A percentile compares a stretch with the other conserved stretches of the same genome.
These are phyloP conservation scores for Plasmodium gonderi DNA, from an alignment of 169 alveolate genomes.

Conservation along the genomic window DNA sequence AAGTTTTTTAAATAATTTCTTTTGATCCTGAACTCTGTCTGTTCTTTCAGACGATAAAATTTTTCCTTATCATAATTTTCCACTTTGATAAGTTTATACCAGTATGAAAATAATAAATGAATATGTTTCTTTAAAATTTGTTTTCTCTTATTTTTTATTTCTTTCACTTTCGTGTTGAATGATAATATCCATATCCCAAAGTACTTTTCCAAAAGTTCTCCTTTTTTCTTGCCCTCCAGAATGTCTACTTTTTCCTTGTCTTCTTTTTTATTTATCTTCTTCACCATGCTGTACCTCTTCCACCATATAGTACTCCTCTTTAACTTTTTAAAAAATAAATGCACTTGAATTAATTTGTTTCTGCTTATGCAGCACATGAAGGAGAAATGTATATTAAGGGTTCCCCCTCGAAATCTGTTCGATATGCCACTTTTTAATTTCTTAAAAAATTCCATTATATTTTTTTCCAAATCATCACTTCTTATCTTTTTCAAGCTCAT, in stretches of 20 bases:
- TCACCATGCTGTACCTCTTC: constrained; percentile 3
- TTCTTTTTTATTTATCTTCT: not conserved
- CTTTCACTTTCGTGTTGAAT: constrained; percentile 30
- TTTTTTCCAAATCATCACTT: not conserved
- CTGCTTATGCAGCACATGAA: constrained; percentile 1
- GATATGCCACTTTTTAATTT: not conserved
- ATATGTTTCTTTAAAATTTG: constrained; percentile 49
- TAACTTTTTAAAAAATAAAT: constrained; percentile 34
- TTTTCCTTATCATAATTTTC: constrained; percentile 15
- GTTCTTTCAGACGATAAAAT: constrained; percentile 8
- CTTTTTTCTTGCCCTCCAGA: not conserved
- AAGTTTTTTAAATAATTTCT: not conserved
- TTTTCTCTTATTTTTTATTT: constrained; percentile 31
- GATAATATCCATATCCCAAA: constrained; percentile 51
- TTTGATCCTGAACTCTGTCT: constrained; percentile 1
- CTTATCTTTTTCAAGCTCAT: not conserved
- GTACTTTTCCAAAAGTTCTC: constrained; percentile 12
- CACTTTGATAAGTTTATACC: constrained; percentile 42
- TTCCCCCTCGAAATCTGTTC: not conserved
- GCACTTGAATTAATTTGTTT: constrained; percentile 7
- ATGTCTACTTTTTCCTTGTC: constrained; percentile 6
- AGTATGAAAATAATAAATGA: constrained; percentile 28
- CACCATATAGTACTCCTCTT: constrained; percentile 4
- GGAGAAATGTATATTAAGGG: not conserved
- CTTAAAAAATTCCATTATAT: not conserved